Conservation (phyloP, 371 early-diverging fungal species). For the Mucor irregularis region DNA sequence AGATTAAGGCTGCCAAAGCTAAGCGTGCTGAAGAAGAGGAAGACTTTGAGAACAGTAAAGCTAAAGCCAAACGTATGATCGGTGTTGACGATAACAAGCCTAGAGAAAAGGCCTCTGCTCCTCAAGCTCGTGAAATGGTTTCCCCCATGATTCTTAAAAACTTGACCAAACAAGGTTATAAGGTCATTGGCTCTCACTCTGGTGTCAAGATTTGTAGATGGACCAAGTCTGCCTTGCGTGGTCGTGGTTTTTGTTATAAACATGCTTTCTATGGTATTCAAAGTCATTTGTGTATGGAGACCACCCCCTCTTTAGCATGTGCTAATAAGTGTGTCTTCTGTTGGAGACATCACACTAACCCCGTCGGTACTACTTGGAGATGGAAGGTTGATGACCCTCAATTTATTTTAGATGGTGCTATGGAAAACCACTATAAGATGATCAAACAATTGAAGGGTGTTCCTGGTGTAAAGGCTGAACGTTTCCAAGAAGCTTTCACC, state of each 20-base stretch:
- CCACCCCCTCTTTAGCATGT: slow-evolving; percentile 75
- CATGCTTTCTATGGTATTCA: slow-evolving; percentile 74
- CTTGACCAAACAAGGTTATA: slow-evolving; percentile 81
- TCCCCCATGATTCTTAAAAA: slow-evolving; percentile 73
- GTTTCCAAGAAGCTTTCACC: slow-evolving; percentile 73
- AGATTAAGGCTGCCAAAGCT: slow-evolving; percentile 58
- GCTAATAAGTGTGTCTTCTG: slow-evolving; percentile 85
- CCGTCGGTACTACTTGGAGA: slow-evolving; percentile 73
- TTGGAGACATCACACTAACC: slow-evolving; percentile 84
- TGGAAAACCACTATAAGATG: slow-evolving; percentile 80
- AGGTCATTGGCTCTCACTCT: slow-evolving; percentile 76
- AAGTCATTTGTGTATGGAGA: slow-evolving; percentile 71
- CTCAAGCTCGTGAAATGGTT: slow-evolving; percentile 72
- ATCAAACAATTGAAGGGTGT: slow-evolving; percentile 80
- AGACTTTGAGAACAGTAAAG: slow-evolving; percentile 48
- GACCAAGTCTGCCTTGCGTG: slow-evolving; percentile 79
- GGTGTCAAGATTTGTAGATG: slow-evolving; percentile 85
- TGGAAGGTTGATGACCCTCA: slow-evolving; percentile 82
- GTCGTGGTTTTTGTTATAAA: slow-evolving; percentile 83
- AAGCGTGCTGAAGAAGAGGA: slow-evolving; percentile 61
- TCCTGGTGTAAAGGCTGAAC: slow-evolving; percentile 75
- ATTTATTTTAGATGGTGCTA: slow-evolving; percentile 72
- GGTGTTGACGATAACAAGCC: slow-evolving; percentile 21
- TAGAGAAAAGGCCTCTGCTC: slow-evolving; percentile 16
- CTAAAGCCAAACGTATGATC: slow-evolving; percentile 47